Conservation (phyloP, 139 green algal species). For the Axilococcus clingmanii region DNA sequence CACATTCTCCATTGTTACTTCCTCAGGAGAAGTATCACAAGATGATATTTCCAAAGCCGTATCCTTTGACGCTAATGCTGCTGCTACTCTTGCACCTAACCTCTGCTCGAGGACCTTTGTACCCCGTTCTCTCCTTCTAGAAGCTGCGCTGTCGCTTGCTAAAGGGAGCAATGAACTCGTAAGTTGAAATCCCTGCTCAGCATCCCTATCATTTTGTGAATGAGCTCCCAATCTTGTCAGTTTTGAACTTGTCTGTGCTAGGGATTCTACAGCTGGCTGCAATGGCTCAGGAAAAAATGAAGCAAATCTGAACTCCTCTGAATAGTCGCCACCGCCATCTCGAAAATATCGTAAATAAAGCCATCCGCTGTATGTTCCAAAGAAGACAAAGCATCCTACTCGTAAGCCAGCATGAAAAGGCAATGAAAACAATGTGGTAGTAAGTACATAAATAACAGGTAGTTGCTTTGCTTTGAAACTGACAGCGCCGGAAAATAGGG, state of each 20-base stretch:
- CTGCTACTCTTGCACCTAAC: slow-evolving; percentile 11
- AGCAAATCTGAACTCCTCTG: slow-evolving; percentile 75
- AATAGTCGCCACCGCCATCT: slow-evolving; percentile 51
- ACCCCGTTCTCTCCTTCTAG: too few species aligned
- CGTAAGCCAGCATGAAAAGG: slow-evolving; percentile 10
- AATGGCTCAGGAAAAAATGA: slow-evolving; percentile 71
- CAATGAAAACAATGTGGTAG: slow-evolving; percentile 6
- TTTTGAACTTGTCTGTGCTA: slow-evolving; percentile 23
- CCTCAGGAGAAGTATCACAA: too few species aligned
- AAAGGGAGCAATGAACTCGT: too few species aligned
- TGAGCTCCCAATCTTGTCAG: slow-evolving; percentile 29
- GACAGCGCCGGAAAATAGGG: slow-evolving; percentile 44
- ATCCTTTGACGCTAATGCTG: not conserved
- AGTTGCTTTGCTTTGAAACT: slow-evolving; percentile 65
- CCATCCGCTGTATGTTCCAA: slow-evolving; percentile 72
- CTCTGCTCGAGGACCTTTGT: slow-evolving; percentile 67
- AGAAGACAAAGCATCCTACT: slow-evolving; percentile 60
- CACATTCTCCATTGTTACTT: too few species aligned
- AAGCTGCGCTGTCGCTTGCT: too few species aligned
- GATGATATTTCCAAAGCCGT: too few species aligned
- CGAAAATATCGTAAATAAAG: slow-evolving; percentile 78
- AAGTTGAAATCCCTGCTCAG: too few species aligned
- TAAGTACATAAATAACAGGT: slow-evolving; percentile 44
- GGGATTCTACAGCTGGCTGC: slow-evolving; percentile 36
- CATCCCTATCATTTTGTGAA: slow-evolving; percentile 13